Evolutionary conservation across 768 basidiomycete species (phyloP).

Genomic region (Cytidiella melzeri): DNA sequence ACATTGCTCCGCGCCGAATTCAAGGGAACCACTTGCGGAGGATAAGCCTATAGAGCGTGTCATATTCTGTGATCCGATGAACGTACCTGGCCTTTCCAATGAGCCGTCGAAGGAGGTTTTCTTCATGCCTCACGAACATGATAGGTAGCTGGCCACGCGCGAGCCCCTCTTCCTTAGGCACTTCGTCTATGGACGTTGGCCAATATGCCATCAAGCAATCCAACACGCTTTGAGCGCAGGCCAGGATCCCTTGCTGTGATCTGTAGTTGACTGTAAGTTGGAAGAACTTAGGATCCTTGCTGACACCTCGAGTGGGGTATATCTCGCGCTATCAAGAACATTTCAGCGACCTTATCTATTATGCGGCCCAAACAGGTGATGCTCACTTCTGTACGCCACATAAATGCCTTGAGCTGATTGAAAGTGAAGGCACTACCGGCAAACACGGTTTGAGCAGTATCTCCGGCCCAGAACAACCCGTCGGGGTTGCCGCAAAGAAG

Average conservation of each 20-base stretch:
- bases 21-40: no score
- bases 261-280: slow-evolving; percentile 30
- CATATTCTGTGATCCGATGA: no score
- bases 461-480: slow-evolving; percentile 76
- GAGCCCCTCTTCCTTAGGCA: neutral
- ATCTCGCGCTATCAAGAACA: no score
- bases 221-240: slow-evolving; percentile 27
- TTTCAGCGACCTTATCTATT: no score
- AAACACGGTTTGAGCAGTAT: slow-evolving; percentile 72
- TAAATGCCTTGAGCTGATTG: slow-evolving; percentile 60
- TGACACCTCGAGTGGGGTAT: no score
- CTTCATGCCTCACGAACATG: no score
- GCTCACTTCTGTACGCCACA: slow-evolving; percentile 52
- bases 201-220: slow-evolving; percentile 26
- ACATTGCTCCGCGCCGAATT: slow-evolving; percentile 27
- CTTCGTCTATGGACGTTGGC: slow-evolving; percentile 26
- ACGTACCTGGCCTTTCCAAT: no score
- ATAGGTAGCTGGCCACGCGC: neutral
- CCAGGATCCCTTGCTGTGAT: slow-evolving; percentile 30
- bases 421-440: slow-evolving; percentile 67
- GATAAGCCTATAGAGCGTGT: no score
- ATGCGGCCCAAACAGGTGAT: no score
- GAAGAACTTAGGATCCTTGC: slow-evolving; percentile 19
- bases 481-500: slow-evolving; percentile 53
- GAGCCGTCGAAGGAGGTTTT: no score